Percentiles rank a stretch among this genome's conserved stretches.
Evolutionary conservation across 768 basidiomycete genomes (phyloP).

Genomic region (Lenzites betulinus): DNA sequence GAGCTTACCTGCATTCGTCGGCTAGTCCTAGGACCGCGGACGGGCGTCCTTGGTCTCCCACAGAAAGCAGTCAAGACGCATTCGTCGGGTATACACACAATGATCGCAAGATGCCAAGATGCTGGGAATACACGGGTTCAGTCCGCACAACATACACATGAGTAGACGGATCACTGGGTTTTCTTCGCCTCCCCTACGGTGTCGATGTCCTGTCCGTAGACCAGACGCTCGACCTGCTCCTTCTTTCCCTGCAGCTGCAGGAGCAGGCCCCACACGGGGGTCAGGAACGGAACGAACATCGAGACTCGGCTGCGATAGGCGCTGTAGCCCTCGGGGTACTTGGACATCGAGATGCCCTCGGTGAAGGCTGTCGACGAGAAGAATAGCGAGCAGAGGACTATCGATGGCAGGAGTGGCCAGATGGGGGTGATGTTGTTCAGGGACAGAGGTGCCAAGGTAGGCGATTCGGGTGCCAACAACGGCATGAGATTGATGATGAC

Average conservation of each 20-base stretch:
- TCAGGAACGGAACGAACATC: slow-evolving; percentile 67
- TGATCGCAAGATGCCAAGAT: neutral
- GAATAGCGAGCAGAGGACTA: slow-evolving; percentile 72
- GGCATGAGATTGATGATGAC: slow-evolving; percentile 71
- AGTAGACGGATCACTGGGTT: slow-evolving; percentile 24
- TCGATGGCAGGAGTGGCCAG: slow-evolving; percentile 51
- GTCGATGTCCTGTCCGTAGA: slow-evolving; percentile 42
- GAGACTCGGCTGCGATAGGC: slow-evolving; percentile 78
- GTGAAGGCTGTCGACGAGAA: slow-evolving; percentile 76
- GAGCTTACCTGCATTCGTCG: neutral
- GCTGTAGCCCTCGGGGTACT: slow-evolving; percentile 71
- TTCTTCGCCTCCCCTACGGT: slow-evolving; percentile 17
- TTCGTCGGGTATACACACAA: neutral
- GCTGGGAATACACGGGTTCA: neutral
- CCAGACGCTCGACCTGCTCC: slow-evolving; percentile 39
- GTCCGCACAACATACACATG: neutral
- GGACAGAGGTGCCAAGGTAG: slow-evolving; percentile 26
- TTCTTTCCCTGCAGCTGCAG: slow-evolving; percentile 42
- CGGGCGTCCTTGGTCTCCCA: neutral
- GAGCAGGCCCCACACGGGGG: slow-evolving; percentile 45
- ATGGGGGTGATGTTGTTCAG: slow-evolving; percentile 31
- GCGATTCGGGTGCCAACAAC: slow-evolving; percentile 46
- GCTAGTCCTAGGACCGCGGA: too few species aligned
- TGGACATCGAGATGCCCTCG: slow-evolving; percentile 73
- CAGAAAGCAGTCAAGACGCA: neutral